Conservation (phyloP, 441 rosid species). For the Pelargonium cotyledonis region DNA sequence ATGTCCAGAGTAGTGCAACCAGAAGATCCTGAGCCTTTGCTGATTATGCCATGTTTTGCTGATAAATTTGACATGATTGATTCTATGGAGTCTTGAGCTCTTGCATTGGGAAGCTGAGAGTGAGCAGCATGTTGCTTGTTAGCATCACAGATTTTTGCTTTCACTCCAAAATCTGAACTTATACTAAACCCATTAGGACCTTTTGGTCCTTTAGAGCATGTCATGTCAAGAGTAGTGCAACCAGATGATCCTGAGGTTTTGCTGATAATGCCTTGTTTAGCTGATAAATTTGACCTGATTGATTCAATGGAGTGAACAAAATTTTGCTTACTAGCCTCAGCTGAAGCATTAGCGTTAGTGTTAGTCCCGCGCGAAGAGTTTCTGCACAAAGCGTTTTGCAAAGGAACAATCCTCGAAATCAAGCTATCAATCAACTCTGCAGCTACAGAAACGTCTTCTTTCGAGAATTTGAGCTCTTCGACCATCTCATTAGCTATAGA, state of each 20-base stretch:
- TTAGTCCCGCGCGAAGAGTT: background rate
- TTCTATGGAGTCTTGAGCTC: constrained; percentile 3
- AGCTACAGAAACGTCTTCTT: background rate
- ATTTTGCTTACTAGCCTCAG: background rate
- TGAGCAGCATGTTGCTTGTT: background rate
- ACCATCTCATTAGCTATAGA: background rate
- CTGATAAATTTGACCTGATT: background rate
- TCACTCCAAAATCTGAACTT: background rate
- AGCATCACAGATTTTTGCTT: background rate
- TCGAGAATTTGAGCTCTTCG: background rate
- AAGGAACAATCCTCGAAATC: background rate
- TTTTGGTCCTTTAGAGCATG: background rate
- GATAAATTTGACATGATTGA: constrained; percentile 1
- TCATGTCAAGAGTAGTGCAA: background rate
- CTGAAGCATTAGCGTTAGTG: background rate
- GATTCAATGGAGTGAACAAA: background rate
- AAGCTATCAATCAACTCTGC: background rate
- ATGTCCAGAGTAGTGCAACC: background rate
- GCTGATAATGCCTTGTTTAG: background rate
- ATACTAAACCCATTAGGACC: background rate
- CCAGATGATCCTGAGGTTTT: background rate
- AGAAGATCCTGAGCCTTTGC: background rate
- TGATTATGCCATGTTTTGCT: background rate
- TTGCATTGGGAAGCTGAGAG: background rate
- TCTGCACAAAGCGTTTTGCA: background rate